These are phyloP conservation scores for Lasiosphaeria miniovina DNA, from an alignment of 495 filamentous ascomycete species.

Conservation along the genomic window DNA sequence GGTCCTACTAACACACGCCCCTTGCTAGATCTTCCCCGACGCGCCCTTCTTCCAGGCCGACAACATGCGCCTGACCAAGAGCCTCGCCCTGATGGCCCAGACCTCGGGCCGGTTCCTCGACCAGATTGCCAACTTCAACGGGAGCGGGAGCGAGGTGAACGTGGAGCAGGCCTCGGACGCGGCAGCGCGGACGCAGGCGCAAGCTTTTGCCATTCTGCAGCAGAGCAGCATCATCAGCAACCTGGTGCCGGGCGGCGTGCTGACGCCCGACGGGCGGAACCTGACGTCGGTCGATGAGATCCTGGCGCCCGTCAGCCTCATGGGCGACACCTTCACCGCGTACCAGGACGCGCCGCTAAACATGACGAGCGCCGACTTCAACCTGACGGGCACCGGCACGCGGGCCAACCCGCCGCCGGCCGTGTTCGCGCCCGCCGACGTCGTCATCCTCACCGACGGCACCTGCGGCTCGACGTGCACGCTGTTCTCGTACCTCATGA, in stretches of 20 bases:
- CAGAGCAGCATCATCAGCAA: constrained; percentile 20
- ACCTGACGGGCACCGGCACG: constrained; percentile 25
- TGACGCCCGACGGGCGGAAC: constrained; percentile 24
- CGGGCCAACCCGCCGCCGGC: constrained; percentile 20
- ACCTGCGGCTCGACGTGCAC: constrained; percentile 61
- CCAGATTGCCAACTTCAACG: constrained; percentile 18
- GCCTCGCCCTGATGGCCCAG: constrained; percentile 23
- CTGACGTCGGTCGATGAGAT: constrained; percentile 25
- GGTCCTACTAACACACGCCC: not conserved
- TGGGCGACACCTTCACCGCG: constrained; percentile 28
- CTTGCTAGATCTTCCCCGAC: constrained; percentile 29
- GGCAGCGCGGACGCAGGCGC: not conserved
- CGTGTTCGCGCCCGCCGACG: constrained; percentile 21
- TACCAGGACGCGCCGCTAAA: constrained; percentile 27
- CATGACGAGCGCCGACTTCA: constrained; percentile 15
- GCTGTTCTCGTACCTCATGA: constrained; percentile 58
- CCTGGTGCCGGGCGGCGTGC: constrained; percentile 22
- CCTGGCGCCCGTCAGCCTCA: constrained; percentile 27
- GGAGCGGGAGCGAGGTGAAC: not conserved
- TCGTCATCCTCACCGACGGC: constrained; percentile 46
- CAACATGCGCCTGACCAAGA: constrained; percentile 30
- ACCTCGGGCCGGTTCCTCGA: constrained; percentile 18
- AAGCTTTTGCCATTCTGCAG: constrained; percentile 15
- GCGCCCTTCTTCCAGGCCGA: constrained; percentile 27
- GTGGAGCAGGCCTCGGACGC: not conserved